Conservation (phyloP, 371 early-diverging fungal species). For the Mucor sp. region DNA sequence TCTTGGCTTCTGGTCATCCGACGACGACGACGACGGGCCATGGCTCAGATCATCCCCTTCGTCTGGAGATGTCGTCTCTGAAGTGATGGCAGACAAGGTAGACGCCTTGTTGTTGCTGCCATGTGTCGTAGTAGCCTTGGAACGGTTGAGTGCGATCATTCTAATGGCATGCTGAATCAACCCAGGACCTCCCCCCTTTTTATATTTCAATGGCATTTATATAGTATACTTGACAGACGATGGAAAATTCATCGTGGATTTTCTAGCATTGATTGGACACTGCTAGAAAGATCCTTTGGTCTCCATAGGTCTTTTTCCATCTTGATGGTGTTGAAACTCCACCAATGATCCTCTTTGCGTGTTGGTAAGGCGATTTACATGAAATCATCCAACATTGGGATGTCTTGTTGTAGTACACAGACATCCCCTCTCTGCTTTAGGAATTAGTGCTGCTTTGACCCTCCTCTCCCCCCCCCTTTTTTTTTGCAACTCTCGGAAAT, state of each 20-base stretch:
- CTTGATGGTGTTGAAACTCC: neutral
- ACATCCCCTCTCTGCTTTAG: neutral
- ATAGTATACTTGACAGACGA: neutral
- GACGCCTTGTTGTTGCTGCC: neutral
- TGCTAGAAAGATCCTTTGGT: neutral
- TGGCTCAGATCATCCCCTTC: neutral
- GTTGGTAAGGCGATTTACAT: neutral
- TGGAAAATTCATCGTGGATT: conserved; percentile 15
- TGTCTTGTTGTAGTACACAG: neutral
- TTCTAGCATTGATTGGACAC: neutral
- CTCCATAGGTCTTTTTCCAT: neutral
- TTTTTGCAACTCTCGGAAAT: conserved; percentile 5
- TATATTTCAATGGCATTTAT: neutral
- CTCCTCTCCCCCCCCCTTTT: neutral
- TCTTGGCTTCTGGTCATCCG: neutral
- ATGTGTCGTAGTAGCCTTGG: too few species aligned
- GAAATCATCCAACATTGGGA: neutral
- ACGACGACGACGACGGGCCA: neutral
- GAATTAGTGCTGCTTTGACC: neutral
- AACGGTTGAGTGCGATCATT: neutral
- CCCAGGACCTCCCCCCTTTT: neutral
- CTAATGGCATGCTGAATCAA: neutral
- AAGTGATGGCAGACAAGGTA: conserved; percentile 5
- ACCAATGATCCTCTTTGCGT: neutral
- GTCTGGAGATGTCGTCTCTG: conserved; percentile 4